Evolutionary conservation across 1,284 basidiomycete genomes (phyloP).

Genomic region (Marasmius sp.): DNA sequence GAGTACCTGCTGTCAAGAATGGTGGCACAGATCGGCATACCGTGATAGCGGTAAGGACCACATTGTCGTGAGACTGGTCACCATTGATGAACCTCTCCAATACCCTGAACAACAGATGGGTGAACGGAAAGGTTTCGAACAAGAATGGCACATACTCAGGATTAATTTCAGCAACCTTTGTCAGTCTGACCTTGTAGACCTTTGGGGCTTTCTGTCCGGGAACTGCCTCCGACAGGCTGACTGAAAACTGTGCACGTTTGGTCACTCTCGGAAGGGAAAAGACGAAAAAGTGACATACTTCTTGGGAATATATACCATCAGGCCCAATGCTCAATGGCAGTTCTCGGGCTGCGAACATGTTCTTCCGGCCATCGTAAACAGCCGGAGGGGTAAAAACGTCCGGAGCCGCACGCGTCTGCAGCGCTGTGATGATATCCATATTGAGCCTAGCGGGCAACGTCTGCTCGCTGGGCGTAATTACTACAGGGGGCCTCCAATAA

Average conservation of each 20-base stretch:
- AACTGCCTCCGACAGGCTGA: neutral
- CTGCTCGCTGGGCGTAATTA: constrained; percentile 67
- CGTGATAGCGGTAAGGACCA: constrained; percentile 60
- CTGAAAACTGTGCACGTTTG: neutral
- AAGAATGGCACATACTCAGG: constrained; percentile 46
- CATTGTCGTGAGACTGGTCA: constrained; percentile 54
- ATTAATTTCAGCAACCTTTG: constrained; percentile 56
- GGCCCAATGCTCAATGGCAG: neutral
- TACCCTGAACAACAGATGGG: constrained; percentile 34
- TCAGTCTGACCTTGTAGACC: constrained; percentile 49
- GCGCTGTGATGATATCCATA: constrained; percentile 59
- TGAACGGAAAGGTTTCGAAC: neutral
- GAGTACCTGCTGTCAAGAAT: neutral
- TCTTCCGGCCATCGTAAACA: constrained; percentile 79
- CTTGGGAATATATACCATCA: neutral
- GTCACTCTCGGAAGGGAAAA: neutral
- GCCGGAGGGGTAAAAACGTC: constrained; percentile 62
- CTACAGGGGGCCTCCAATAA: constrained; percentile 29
- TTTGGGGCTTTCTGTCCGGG: constrained; percentile 34
- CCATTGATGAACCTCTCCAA: constrained; percentile 54
- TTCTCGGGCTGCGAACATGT: constrained; percentile 24
- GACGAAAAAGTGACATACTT: neutral
- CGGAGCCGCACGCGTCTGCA: constrained; percentile 58
- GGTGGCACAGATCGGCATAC: constrained; percentile 28
- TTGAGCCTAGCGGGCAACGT: constrained; percentile 63